Evolutionary conservation across 345 rosid genomes (phyloP), one percentile per base, ranked within the genome.

Genomic region (Combretum micranthum): DNA sequence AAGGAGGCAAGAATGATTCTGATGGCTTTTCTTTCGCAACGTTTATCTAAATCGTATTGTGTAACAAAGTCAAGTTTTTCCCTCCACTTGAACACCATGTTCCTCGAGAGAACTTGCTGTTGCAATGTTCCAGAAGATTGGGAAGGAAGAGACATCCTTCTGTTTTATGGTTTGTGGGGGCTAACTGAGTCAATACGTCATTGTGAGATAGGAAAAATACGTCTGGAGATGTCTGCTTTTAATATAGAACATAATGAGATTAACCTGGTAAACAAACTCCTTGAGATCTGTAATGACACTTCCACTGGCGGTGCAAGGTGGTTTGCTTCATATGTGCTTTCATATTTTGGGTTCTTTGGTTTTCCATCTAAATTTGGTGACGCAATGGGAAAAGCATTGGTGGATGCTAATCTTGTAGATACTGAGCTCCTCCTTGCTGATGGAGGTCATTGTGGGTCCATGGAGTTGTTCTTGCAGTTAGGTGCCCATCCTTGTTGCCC

Each of bases 401-500:
- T 65, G 63, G 68, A 72, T 50, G 61, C 63, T 69, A 81, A 80
- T 56, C 75, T 57, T 19, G 54, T 76, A 11, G 96, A 90, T 65
- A 48, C 77, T 72, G 77, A 69, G 62, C 73, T 90, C 50, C 59
- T 76, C 71, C 72, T 87, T n/a, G 52, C 80, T 49, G 64, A 60
- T 68, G 91, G 54, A 67, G 73, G 57, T 55, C 71, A 67, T 55
- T 59, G 47, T 67, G 74, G 59, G 89, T 74, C 42, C 86, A 87
- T 52, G 64, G 83, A 69, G 68, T 83, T 58, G 59, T 87, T 72
- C 78, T 90, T 63, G 75, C 75, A 10, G 75, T 77, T 53, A 80
- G 82, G 60, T 87, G 94, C 59, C 91, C 94, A 68, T 66, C 74
- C 44, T 69, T 90, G 73, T 74, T 85, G 68, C 97, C 96, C 32